Evolutionary conservation across 805 yeast genomes (phyloP).

Genomic region (Henningerozyma blattae): DNA sequence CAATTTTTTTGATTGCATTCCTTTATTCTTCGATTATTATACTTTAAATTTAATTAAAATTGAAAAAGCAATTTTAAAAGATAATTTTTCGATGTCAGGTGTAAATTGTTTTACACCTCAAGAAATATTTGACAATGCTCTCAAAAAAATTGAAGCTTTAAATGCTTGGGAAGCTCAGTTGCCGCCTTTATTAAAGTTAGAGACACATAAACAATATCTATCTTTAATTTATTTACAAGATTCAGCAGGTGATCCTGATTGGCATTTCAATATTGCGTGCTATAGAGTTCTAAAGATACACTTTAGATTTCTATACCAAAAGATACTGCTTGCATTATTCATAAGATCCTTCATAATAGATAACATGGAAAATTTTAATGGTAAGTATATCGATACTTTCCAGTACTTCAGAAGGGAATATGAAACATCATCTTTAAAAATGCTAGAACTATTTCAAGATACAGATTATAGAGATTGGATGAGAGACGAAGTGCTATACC

Average conservation of each 20-base stretch:
- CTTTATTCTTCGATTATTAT: conserved; percentile 14
- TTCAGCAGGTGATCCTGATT: conserved; percentile 9
- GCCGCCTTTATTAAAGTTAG: conserved; percentile 13
- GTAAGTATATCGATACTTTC: conserved; percentile 7
- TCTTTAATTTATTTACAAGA: conserved; percentile 11
- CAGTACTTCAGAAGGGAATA: too few relatives aligned
- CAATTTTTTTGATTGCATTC: conserved; percentile 11
- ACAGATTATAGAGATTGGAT: conserved; percentile 13
- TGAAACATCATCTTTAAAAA: conserved; percentile 9
- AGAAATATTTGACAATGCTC: conserved; percentile 10
- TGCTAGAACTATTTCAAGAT: conserved; percentile 11
- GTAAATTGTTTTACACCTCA: conserved; percentile 12
- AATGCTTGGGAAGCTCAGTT: conserved; percentile 15
- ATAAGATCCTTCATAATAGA: conserved; percentile 14
- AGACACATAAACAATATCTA: conserved; percentile 14
- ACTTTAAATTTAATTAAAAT: conserved; percentile 8
- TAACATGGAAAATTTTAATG: conserved; percentile 8
- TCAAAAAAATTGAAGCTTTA: conserved; percentile 9
- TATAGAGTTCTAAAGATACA: conserved; percentile 14
- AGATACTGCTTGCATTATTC: conserved; percentile 10
- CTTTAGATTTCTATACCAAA: conserved; percentile 11
- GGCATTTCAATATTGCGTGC: conserved; percentile 13
- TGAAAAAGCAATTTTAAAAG: conserved; percentile 8
- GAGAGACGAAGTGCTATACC: conserved; percentile 14
- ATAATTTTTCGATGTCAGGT: conserved; percentile 13